These are phyloP conservation scores for Penicillium tannophilum DNA, from an alignment of 495 filamentous ascomycete genomes.

Conservation along the genomic window DNA sequence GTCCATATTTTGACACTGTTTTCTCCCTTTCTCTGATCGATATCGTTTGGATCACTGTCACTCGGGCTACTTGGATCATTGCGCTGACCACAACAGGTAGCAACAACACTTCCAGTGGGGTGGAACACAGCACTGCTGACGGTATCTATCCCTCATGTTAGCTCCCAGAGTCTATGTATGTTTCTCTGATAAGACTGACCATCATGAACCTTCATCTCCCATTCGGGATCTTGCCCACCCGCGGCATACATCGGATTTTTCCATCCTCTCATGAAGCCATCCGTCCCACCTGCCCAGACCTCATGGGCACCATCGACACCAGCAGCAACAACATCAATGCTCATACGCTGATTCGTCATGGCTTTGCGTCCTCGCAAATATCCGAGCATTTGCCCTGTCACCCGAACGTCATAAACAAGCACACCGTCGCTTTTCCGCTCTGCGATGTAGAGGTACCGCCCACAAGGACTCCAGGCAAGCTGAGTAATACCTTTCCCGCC, in stretches of 20 bases:
- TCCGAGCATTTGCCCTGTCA: constrained; percentile 66
- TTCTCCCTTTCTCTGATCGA: constrained; percentile 32
- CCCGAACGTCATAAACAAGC: constrained; percentile 82
- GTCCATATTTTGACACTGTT: constrained; percentile 70
- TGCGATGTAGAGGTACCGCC: constrained; percentile 83
- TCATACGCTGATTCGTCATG: constrained; percentile 74
- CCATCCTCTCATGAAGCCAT: constrained; percentile 80
- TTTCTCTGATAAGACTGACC: constrained; percentile 31
- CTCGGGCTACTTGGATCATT: constrained; percentile 27
- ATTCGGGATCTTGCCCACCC: constrained; percentile 55
- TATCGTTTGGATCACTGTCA: constrained; percentile 8
- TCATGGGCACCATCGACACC: constrained; percentile 59
- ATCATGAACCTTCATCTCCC: constrained; percentile 62
- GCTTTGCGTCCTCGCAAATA: constrained; percentile 72
- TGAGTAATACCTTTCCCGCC: constrained; percentile 74
- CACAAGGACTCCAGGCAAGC: constrained; percentile 79
- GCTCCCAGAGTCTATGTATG: background rate
- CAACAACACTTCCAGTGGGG: constrained; percentile 64
- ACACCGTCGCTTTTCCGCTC: constrained; percentile 77
- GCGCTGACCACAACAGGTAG: constrained; percentile 73
- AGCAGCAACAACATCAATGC: constrained; percentile 63
- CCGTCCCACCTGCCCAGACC: constrained; percentile 82
- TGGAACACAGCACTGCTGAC: constrained; percentile 69
- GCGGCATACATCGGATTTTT: constrained; percentile 57
- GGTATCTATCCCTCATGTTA: constrained; percentile 43